These are phyloP conservation scores for Erodium texanum DNA, from an alignment of 441 rosid species.

Conservation along the genomic window DNA sequence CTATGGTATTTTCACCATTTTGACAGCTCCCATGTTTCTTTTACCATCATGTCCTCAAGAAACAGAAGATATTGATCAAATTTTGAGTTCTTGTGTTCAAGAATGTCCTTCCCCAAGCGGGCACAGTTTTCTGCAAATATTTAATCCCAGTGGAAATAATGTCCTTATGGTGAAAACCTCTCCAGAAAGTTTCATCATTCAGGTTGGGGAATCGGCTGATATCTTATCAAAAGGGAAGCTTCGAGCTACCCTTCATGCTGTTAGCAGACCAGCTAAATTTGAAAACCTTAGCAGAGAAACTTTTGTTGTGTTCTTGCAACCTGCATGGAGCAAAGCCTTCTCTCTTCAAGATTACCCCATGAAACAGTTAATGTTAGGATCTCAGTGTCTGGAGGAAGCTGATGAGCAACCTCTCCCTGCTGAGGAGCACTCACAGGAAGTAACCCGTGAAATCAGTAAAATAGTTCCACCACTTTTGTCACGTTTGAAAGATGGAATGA, in stretches of 20 bases:
- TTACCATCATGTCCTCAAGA: constrained; percentile 21
- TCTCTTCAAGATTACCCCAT: constrained; percentile 33
- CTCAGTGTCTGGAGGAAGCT: constrained; percentile 19
- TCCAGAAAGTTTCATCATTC: constrained; percentile 64
- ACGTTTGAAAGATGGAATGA: constrained; percentile 79
- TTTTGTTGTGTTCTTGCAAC: constrained; percentile 75
- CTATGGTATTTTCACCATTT: constrained; percentile 77
- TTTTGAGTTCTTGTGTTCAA: constrained; percentile 18
- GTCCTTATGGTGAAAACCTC: constrained; percentile 56
- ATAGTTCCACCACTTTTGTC: constrained; percentile 60
- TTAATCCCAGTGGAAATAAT: constrained; percentile 43
- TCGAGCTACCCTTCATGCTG: constrained; percentile 69
- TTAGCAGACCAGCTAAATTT: constrained; percentile 44
- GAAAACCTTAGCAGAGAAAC: constrained; percentile 68
- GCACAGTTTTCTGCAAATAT: constrained; percentile 46
- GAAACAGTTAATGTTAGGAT: constrained; percentile 22
- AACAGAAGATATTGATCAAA: constrained; percentile 14
- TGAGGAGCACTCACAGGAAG: constrained; percentile 24
- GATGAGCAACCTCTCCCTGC: constrained; percentile 17
- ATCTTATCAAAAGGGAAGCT: constrained; percentile 68
- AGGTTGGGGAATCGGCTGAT: constrained; percentile 84
- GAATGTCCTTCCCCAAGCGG: constrained; percentile 40
- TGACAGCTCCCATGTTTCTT: constrained; percentile 79
- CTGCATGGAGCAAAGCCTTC: constrained; percentile 71
- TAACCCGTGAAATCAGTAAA: constrained; percentile 29